Evolutionary conservation across 331 rosid species (phyloP), one percentile per base, ranked within the genome.

Genomic region (Acacia pycnantha): DNA sequence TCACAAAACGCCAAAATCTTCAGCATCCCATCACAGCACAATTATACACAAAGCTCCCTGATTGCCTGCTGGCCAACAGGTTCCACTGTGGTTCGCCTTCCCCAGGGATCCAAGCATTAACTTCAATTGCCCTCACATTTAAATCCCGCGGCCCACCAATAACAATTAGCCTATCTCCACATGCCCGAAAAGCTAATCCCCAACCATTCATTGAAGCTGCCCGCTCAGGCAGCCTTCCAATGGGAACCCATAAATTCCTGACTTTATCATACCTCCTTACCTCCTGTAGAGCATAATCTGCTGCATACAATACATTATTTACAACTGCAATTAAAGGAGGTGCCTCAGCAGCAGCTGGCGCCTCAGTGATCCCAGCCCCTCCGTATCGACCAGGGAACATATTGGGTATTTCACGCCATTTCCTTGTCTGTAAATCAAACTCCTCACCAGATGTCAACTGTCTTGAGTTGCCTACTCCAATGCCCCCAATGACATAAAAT

Each of bases 11-110:
- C 21, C 33, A 16, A 69, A 76, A 70, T 68, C 74, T 70, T 92
- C 90, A 94, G 82, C 95, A 94, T 87, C 95, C 97, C 98, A 94
- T 94, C 86, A 94, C 94, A 0, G 97, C 90, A 24, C 97, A 94
- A 76, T 94, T 92, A 81, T 92, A 88, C 87, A 94, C 94, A 88
- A 91, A 92, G 83, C 90, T 89, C 33, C 92, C 95, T 3, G 86
- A 86, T 50, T 80, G 91, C 83, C 79, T 86, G 40, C 86, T 83
- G 35, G 93, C 96, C 15, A 94, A 93, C 71, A 86, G 78, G 79
- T 86, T 82, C 96, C 97, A 94, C 37, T 88, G 88, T 0, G 88
- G 94, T 10, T 73, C 87, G 33, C 88, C 91, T 81, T 87, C 87
- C 43, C 86, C 83, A 4, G 97, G 97, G 83, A 85, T 82, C 85